Conservation (phyloP, 495 filamentous ascomycete genomes). For the Durotheca rogersii region DNA sequence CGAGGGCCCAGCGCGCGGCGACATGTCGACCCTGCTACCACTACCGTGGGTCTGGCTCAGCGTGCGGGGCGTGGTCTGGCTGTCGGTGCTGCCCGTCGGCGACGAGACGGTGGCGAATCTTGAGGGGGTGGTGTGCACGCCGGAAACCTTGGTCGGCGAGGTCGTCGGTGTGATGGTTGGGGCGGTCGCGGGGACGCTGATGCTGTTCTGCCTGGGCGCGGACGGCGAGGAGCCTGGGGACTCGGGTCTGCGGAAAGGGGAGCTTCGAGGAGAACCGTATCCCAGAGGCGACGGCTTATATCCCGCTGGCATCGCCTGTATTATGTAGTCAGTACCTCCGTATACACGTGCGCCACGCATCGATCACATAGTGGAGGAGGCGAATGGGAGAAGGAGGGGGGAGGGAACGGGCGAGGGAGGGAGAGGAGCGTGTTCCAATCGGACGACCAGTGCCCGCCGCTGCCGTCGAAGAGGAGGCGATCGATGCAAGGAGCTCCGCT, state of each 20-base stretch:
- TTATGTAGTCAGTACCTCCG: too few species aligned
- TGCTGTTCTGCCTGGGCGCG: constrained; percentile 48
- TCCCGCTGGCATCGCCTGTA: constrained; percentile 50
- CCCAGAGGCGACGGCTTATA: constrained; percentile 75
- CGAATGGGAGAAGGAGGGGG: too few species aligned
- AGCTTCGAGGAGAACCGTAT: constrained; percentile 66
- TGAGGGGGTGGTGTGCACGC: constrained; percentile 38
- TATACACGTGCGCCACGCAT: too few species aligned
- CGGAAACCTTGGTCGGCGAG: constrained; percentile 45
- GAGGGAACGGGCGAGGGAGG: too few species aligned
- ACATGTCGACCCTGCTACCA: too few species aligned
- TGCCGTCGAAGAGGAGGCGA: constrained; percentile 10
- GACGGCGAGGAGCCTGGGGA: constrained; percentile 52
- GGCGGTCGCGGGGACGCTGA: too few species aligned
- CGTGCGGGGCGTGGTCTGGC: constrained; percentile 49
- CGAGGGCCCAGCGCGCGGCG: constrained; percentile 42
- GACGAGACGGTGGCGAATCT: constrained; percentile 40
- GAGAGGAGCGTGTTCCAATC: constrained; percentile 20
- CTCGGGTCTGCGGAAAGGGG: constrained; percentile 71
- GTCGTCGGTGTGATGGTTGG: constrained; percentile 48
- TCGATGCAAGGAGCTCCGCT: constrained; percentile 28
- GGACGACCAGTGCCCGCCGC: neutral
- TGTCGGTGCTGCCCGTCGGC: constrained; percentile 30
- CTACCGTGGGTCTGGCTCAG: constrained; percentile 29
- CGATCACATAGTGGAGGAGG: too few species aligned